Percentiles rank a stretch among this genome's conserved stretches.
Evolutionary conservation across 2,329 filamentous ascomycete species (phyloP).

Genomic region (Microdochium bolleyi): DNA sequence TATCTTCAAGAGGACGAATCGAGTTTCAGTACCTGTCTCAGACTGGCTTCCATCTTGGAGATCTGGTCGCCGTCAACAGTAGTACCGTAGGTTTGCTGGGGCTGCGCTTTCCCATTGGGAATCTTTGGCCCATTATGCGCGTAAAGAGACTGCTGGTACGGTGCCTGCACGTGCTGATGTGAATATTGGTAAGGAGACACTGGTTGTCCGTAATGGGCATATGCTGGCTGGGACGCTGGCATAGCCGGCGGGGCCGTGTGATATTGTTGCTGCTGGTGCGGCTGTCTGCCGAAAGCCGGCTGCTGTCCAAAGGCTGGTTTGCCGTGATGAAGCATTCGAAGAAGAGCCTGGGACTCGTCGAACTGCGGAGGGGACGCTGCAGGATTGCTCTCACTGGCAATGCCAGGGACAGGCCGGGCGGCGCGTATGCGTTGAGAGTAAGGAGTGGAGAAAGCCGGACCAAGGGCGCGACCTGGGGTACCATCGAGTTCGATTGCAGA

Average conservation of each 20-base stretch:
- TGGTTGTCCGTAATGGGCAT: conserved; percentile 1
- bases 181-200: conserved; percentile 19
- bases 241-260: neutral
- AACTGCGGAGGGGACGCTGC: neutral
- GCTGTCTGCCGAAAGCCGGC: conserved; percentile 13
- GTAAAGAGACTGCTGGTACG: neutral
- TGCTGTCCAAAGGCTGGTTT: conserved; percentile 1
- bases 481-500: conserved; percentile 64
- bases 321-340: conserved; percentile 3
- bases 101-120: conserved; percentile 1
- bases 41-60: conserved; percentile 42
- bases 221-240: neutral
- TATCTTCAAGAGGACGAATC: conserved; percentile 8
- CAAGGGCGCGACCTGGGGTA: conserved; percentile 45
- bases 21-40: conserved; percentile 43
- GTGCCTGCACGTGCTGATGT: conserved; percentile 6
- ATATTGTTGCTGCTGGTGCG: conserved; percentile 7
- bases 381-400: neutral
- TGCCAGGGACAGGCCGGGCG: conserved; percentile 24
- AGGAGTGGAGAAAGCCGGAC: conserved; percentile 60
- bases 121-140: neutral
- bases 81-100: neutral
- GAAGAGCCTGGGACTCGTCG: conserved; percentile 6
- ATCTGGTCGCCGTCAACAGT: conserved; percentile 22
- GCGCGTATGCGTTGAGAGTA: conserved; percentile 55